phyloP scores from a whole-genome alignment of 2,329 filamentous ascomycete species.

The Corniculantispora saksenae region DNA sequence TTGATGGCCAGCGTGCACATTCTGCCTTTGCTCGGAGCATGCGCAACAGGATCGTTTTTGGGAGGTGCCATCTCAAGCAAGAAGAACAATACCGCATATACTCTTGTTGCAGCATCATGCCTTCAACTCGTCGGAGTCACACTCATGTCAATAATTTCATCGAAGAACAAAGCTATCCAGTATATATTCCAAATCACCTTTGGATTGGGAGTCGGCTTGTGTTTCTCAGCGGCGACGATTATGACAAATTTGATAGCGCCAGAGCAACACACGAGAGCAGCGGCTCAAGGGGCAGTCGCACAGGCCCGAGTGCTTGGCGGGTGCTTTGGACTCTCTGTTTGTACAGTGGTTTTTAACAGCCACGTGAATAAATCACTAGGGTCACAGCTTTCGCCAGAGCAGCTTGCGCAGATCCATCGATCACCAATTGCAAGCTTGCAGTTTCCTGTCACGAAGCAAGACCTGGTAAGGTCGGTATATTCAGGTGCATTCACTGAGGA shows the following conservation, averaged over 20 bases:
- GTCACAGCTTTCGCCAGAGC: constrained; percentile 34
- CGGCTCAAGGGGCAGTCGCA: constrained; percentile 60
- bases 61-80: constrained; percentile 55
- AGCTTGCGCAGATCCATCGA: constrained; percentile 46
- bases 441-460: constrained; percentile 35
- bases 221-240: constrained; percentile 58
- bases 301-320: constrained; percentile 63
- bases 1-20: constrained; percentile 59
- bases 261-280: constrained; percentile 51
- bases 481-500: constrained; percentile 48
- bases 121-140: constrained; percentile 56
- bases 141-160: constrained; percentile 48
- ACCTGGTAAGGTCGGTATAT: constrained; percentile 43
- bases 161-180: constrained; percentile 38
- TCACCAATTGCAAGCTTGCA: constrained; percentile 43
- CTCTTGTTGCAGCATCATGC: constrained; percentile 49
- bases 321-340: constrained; percentile 58
- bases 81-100: constrained; percentile 54
- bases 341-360: constrained; percentile 59
- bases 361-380: constrained; percentile 42
- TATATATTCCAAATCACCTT: constrained; percentile 59
- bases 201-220: constrained; percentile 60
- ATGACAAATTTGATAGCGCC: constrained; percentile 56
- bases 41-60: constrained; percentile 57
- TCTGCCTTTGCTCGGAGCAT: constrained; percentile 58